A percentile compares a stretch with the other conserved stretches of the same genome.
These are phyloP conservation scores for Colletotrichum cordylinicola DNA, from an alignment of 2,329 filamentous ascomycete species.

Conservation along the genomic window DNA sequence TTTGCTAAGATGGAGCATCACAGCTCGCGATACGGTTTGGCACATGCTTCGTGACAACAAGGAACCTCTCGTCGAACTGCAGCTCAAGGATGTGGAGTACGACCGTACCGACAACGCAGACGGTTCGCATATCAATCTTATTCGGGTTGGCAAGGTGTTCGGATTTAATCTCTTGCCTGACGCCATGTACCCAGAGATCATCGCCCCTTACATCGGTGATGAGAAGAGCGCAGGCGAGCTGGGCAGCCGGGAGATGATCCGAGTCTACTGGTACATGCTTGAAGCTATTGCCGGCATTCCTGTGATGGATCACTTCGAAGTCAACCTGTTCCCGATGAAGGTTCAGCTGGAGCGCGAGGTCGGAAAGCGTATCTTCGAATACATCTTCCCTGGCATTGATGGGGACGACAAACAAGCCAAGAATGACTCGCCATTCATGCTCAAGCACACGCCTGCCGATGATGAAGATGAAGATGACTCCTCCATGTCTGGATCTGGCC, in stretches of 20 bases:
- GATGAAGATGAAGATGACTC: conserved; percentile 55
- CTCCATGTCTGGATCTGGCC: conserved; percentile 43
- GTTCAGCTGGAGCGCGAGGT: conserved; percentile 93
- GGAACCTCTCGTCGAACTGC: conserved; percentile 89
- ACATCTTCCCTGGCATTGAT: conserved; percentile 90
- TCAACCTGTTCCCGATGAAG: conserved; percentile 90
- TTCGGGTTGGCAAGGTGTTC: conserved; percentile 86
- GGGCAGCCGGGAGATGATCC: conserved; percentile 82
- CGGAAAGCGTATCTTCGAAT: conserved; percentile 92
- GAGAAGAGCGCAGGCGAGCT: conserved; percentile 58
- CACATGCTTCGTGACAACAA: conserved; percentile 88
- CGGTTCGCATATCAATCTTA: conserved; percentile 91
- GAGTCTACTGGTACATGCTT: conserved; percentile 97
- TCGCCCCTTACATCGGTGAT: conserved; percentile 83
- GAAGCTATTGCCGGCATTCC: conserved; percentile 98
- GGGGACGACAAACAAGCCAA: conserved; percentile 55
- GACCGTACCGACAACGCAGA: conserved; percentile 97
- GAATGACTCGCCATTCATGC: conserved; percentile 66
- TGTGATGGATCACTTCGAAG: conserved; percentile 96
- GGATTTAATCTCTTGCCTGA: conserved; percentile 90
- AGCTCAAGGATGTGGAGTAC: conserved; percentile 89
- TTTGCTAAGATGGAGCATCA: conserved; percentile 88
- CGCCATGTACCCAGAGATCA: conserved; percentile 95
- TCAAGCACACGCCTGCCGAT: conserved; percentile 52
- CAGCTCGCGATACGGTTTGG: conserved; percentile 96